Base-by-base conservation (phyloP, 2,329 filamentous ascomycete species). In the Fusarium torreyae region DNA sequence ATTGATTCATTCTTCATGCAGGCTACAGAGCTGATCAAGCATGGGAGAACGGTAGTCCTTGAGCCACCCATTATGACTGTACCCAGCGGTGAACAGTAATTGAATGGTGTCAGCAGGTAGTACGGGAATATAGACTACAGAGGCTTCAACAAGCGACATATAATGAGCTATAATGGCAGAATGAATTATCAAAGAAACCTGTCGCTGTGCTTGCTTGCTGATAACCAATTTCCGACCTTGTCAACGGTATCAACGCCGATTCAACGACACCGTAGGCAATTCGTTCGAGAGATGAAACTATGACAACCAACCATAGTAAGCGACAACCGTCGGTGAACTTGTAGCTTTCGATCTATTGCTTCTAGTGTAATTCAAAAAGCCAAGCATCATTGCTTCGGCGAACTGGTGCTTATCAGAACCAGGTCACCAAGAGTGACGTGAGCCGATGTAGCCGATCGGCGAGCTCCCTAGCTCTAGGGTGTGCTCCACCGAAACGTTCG, bases 1-100 rank as follows among this genome's bases (percentile, higher is more conserved):
- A 77, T 81, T 34, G 79, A 82, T 44, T 81, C 80, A 0, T 81
- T 82, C 53, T 82, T 82, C 22, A 74, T 75, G 7, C 81, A 82
- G 48, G 79, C 80, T 14, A 68, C 69, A 2, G 71, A 73, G 54
- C 31, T 74, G 22, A 73, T 74, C 38, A 74, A 74, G 51, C 63
- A 70, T 24, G 71, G 71, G 7, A 62, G 58, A 14, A 74, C 51
- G 5, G 63, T 62, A 28, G 46, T 61, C 15, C 60, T 68, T 7
- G 60, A 70, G 24, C 64, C 68, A 9, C 67, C 68, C 2, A 44
- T 63, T 5, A 54, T 57, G 46, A 65, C 49, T 17, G 51, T 58
- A 6, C 62, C 62, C 1, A 28, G 61, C 14, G 31, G 40, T 22
- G 62, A 65, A 38, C 53, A 40, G 24, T 22, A 3, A 6, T 15